Conservation (phyloP, 352 stramenopile species). For the Globisporangium cederbergense region DNA sequence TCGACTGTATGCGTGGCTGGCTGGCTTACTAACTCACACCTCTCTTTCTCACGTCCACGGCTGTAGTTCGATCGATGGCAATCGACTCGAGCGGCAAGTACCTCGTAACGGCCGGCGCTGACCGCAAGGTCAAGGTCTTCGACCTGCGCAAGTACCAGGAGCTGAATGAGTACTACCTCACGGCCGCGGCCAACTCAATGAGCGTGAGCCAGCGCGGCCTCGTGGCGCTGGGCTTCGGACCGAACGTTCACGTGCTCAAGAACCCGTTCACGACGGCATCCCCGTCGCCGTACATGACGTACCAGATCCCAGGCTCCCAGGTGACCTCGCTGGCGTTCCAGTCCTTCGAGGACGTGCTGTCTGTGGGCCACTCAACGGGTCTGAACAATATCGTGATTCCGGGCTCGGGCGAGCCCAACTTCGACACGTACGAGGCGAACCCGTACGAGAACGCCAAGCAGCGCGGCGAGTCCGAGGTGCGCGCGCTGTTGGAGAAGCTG, state of each 20-base stretch:
- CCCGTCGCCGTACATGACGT: conserved; percentile 89
- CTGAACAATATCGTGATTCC: conserved; percentile 91
- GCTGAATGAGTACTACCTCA: conserved; percentile 93
- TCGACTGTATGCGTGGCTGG: neutral
- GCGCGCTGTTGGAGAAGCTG: conserved; percentile 97
- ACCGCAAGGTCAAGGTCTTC: conserved; percentile 96
- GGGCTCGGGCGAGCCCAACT: conserved; percentile 96
- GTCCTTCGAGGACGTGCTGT: conserved; percentile 98
- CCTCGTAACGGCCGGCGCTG: conserved; percentile 94
- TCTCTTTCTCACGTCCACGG: conserved; percentile 14
- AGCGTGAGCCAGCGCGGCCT: conserved; percentile 96
- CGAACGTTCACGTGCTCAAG: conserved; percentile 91
- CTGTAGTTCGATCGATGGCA: conserved; percentile 84
- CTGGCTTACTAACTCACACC: conserved; percentile 9
- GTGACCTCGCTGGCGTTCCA: conserved; percentile 93
- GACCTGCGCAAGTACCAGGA: conserved; percentile 97
- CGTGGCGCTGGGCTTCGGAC: conserved; percentile 92
- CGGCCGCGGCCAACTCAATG: conserved; percentile 80
- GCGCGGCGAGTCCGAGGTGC: conserved; percentile 94
- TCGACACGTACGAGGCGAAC: conserved; percentile 98
- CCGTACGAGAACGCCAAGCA: conserved; percentile 97
- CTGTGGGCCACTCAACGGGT: conserved; percentile 90
- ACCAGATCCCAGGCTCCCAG: conserved; percentile 80
- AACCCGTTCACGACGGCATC: conserved; percentile 79
- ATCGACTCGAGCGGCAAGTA: conserved; percentile 93